Conservation (phyloP, 2,329 filamentous ascomycete species). For the Metarhizium robertsii region DNA sequence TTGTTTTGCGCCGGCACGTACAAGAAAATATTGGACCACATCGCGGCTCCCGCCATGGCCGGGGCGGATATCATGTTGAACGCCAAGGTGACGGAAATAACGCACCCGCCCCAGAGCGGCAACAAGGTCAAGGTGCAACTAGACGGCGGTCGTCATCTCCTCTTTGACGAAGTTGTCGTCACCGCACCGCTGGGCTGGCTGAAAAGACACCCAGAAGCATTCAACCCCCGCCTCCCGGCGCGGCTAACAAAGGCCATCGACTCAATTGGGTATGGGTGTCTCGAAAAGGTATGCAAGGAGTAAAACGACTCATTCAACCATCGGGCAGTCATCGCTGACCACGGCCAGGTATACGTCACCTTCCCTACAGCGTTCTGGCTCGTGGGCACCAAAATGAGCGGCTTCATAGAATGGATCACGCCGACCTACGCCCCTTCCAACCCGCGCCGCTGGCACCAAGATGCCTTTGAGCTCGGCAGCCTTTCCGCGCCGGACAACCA, state of each 20-base stretch:
- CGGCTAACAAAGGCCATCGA: constrained; percentile 51
- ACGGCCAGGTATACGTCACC: constrained; percentile 45
- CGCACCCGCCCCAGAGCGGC: constrained; percentile 13
- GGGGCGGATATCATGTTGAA: constrained; percentile 44
- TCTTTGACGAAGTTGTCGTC: constrained; percentile 60
- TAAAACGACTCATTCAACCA: background rate
- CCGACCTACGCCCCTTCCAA: constrained; percentile 60
- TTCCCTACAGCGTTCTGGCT: constrained; percentile 73
- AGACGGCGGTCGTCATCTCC: constrained; percentile 31
- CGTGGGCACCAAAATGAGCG: constrained; percentile 37
- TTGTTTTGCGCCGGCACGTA: constrained; percentile 53
- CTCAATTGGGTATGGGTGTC: constrained; percentile 58
- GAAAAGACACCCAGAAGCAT: constrained; percentile 48
- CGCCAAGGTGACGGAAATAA: constrained; percentile 37
- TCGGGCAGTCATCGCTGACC: background rate
- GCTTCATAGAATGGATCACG: constrained; percentile 68
- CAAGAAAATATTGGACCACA: constrained; percentile 44
- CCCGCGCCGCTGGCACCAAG: constrained; percentile 60
- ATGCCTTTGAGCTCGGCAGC: constrained; percentile 67
- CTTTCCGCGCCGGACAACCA: constrained; percentile 52
- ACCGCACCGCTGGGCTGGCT: constrained; percentile 63
- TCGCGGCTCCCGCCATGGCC: constrained; percentile 47
- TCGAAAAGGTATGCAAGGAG: constrained; percentile 50
- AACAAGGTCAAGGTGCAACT: constrained; percentile 28
- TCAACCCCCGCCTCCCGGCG: constrained; percentile 49